These are phyloP conservation scores for Ashbya aceris DNA, from an alignment of 1,139 yeast genomes.

Conservation along the genomic window DNA sequence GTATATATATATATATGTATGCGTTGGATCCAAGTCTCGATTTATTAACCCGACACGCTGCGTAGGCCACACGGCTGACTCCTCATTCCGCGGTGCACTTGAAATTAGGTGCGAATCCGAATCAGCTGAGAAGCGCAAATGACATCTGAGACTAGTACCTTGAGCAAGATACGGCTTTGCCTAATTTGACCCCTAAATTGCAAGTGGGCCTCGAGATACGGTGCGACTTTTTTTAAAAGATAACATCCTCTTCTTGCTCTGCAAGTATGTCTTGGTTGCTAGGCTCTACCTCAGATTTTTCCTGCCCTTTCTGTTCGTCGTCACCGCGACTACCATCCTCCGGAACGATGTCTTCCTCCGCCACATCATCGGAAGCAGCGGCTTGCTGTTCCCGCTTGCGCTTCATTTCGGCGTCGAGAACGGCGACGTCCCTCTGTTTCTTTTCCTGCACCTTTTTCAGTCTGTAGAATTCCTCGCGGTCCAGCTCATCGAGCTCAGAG, in stretches of 20 bases:
- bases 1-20: no score
- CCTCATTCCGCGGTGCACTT: no score
- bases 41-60: no score
- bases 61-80: no score
- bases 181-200: no score
- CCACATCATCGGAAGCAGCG: neutral
- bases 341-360: constrained; percentile 10
- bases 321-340: constrained; percentile 5
- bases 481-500: constrained; percentile 93
- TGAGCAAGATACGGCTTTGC: no score
- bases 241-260: constrained; percentile 42
- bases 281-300: constrained; percentile 6
- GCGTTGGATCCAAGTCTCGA: no score
- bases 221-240: constrained; percentile 28
- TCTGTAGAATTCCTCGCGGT: constrained; percentile 95
- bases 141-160: no score
- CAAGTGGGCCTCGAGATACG: neutral
- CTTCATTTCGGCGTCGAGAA: constrained; percentile 29
- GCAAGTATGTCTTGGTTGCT: constrained; percentile 29
- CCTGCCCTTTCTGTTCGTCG: constrained; percentile 3
- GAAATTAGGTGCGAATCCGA: no score
- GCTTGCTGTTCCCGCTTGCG: constrained; percentile 18
- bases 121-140: no score
- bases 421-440: constrained; percentile 54
- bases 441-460: constrained; percentile 91